These are phyloP conservation scores for Trichoderma harzianum DNA, from an alignment of 2,329 filamentous ascomycete species.

Conservation along the genomic window DNA sequence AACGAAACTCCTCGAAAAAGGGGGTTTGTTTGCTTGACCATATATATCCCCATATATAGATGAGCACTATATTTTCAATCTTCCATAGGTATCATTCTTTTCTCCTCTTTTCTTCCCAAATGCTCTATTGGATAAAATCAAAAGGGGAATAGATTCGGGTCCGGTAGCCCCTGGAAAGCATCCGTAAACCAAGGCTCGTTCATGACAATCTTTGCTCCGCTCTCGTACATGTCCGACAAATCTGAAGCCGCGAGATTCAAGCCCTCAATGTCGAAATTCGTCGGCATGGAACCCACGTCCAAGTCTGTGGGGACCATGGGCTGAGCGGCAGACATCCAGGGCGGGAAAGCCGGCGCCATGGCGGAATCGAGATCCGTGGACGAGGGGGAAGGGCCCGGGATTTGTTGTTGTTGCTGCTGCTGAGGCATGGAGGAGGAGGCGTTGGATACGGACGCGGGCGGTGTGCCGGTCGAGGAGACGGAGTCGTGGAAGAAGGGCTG, in stretches of 20 bases:
- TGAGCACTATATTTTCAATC: not conserved
- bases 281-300: conserved; percentile 25
- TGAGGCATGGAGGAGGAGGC: not conserved
- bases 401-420: not conserved
- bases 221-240: conserved; percentile 30
- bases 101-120: not conserved
- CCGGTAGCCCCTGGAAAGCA: conserved; percentile 36
- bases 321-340: conserved; percentile 16
- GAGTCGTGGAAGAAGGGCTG: conserved; percentile 40
- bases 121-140: conserved; percentile 19
- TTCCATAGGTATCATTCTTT: not conserved
- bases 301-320: conserved; percentile 1
- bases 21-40: too few relatives aligned
- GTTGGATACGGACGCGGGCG: not conserved
- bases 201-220: conserved; percentile 36
- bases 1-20: not conserved
- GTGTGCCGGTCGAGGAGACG: conserved; percentile 22
- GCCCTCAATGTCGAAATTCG: conserved; percentile 31
- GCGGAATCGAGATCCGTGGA: conserved; percentile 25
- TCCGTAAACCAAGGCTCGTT: conserved; percentile 41
- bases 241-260: conserved; percentile 28
- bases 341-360: conserved; percentile 27
- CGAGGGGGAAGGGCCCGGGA: conserved; percentile 3
- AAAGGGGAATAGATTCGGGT: conserved; percentile 35
- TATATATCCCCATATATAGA: too few relatives aligned